Percentiles rank a stretch among this genome's conserved stretches.
Conservation (phyloP, 78 protist genomes). For the Dictyostelium intermedium region DNA sequence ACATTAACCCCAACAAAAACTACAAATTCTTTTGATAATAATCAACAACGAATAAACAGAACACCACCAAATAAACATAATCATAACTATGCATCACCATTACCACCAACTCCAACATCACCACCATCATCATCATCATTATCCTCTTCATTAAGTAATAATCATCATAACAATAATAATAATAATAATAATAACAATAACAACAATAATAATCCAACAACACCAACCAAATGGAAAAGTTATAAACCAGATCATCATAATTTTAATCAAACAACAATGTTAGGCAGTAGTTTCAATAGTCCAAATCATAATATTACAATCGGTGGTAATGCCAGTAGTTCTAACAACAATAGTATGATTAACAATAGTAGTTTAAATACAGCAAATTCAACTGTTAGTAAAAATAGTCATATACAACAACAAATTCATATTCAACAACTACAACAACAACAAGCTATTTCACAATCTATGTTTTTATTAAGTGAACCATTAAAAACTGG, state of each 20-base stretch:
- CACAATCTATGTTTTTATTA: not conserved
- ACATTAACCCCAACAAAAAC: not conserved
- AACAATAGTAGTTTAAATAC: not conserved
- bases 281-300: not conserved
- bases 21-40: not conserved
- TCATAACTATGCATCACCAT: not conserved
- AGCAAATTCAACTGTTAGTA: not conserved
- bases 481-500: constrained; percentile 58
- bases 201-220: not conserved
- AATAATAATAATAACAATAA: not conserved
- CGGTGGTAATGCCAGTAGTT: not conserved
- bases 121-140: not conserved
- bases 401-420: not conserved
- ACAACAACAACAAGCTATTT: not conserved
- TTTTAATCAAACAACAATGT: not conserved
- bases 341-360: not conserved
- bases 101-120: not conserved
- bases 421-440: not conserved
- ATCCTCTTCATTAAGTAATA: not conserved
- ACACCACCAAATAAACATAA: not conserved
- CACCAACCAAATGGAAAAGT: constrained; percentile 52
- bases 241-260: constrained; percentile 35
- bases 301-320: not conserved
- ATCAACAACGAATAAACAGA: not conserved
- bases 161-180: not conserved